phyloP scores from a whole-genome alignment of 805 yeast species.

The Starmerella vaccinii region DNA sequence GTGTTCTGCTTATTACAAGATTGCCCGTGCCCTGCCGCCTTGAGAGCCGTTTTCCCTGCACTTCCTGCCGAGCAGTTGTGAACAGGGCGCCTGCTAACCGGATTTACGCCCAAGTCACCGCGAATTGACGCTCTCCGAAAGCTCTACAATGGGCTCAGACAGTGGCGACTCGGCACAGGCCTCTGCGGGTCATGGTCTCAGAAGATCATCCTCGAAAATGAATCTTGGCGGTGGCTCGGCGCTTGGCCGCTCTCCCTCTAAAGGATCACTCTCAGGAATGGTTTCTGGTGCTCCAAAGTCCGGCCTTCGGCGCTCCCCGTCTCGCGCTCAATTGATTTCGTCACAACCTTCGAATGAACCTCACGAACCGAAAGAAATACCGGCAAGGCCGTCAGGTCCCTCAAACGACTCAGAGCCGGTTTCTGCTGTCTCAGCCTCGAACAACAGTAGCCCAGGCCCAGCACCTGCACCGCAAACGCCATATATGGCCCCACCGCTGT shows the following conservation, averaged over 20 bases:
- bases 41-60: background rate
- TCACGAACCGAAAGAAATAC: background rate
- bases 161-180: constrained; percentile 1
- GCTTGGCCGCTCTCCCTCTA: constrained; percentile 15
- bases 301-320: constrained; percentile 2
- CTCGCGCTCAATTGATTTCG: background rate
- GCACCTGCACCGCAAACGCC: background rate
- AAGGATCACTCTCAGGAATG: constrained; percentile 9
- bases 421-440: no score
- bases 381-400: background rate
- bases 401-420: background rate
- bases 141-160: constrained; percentile 6
- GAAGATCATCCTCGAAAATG: constrained; percentile 10
- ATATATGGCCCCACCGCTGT: constrained; percentile 2
- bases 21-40: constrained; percentile 2
- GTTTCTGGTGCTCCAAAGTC: background rate
- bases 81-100: background rate
- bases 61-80: background rate
- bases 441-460: background rate
- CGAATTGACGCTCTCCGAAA: constrained; percentile 1
- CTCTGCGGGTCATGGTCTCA: constrained; percentile 3
- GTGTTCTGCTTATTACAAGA: constrained; percentile 2
- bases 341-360: background rate
- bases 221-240: constrained; percentile 7
- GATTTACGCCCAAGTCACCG: background rate